Evolutionary conservation across 2,329 filamentous ascomycete species (phyloP), one percentile per base, ranked within the genome.

Genomic region (Didymella sp.): DNA sequence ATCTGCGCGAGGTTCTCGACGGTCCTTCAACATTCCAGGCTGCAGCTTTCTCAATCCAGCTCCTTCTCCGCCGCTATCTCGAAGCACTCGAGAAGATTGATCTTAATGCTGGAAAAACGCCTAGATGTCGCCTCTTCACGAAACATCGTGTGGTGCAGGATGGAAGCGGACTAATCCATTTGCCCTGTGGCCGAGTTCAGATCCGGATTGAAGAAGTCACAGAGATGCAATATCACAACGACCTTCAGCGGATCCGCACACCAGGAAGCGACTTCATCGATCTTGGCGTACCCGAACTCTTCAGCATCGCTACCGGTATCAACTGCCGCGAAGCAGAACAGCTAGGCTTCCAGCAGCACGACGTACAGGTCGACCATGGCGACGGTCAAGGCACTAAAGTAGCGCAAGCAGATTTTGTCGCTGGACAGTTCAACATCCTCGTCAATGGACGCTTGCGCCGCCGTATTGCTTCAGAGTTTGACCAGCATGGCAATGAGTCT

Each of bases 181-280:
- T 51, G n/a, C 44, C 62, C 6, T 60, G 58, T 13, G 58, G 60
- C 0, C 44, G 60, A 4, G 46, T 64, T 9, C 58, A 61, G 5
- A 59, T 64, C n/a, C 58, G 60, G 2, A 63, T 64, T 12, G 62
- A 64, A 40, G 62, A 63, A 48, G 52, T 63, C 6, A 55, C 51
- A 2, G 62, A 64, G 35, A 27, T 63, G 2, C 50, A 59, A 6
- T 61, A 61, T 22, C 53, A 61, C 6, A 54, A 60, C 9, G 44
- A 60, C 1, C 54, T 64, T 0, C 48, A 53, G n/a, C 51, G 62
- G 9, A 61, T 64, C 11, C 60, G 60, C 4, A 63, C 58, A 21
- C 62, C 62, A 9, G 62, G 58, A 17, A 63, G 58, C 13, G 38
- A 53, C 13, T 42, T 44, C 27, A 54, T 54, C n/a, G 50, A 58